Conservation (phyloP, 2,329 filamentous ascomycete species). For the Spiromastix sp. region DNA sequence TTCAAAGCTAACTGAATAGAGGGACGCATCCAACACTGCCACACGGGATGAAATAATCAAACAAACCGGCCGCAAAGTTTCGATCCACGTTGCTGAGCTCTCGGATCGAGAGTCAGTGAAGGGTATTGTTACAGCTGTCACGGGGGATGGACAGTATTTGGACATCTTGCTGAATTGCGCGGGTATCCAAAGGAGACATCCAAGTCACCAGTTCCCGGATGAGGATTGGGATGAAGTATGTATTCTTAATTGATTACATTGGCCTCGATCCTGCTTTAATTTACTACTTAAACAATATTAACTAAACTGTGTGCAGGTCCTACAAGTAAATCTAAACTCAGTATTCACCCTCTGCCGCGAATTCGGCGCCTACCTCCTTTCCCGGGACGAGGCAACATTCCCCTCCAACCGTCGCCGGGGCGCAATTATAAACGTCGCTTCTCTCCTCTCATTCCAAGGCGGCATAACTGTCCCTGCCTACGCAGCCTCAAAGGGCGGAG, state of each 20-base stretch:
- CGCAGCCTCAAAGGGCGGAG: constrained; percentile 73
- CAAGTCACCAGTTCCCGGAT: constrained; percentile 64
- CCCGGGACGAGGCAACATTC: constrained; percentile 35
- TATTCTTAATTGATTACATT: not conserved
- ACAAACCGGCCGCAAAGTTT: constrained; percentile 29
- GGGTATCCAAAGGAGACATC: constrained; percentile 72
- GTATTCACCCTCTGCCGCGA: constrained; percentile 73
- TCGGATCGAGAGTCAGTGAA: constrained; percentile 32
- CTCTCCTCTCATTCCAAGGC: constrained; percentile 73
- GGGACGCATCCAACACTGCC: constrained; percentile 40
- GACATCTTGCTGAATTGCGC: constrained; percentile 79
- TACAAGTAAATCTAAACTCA: constrained; percentile 77
- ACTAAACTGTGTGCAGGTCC: constrained; percentile 35
- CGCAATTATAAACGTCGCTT: constrained; percentile 71
- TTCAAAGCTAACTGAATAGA: constrained; percentile 26
- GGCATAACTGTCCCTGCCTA: constrained; percentile 84
- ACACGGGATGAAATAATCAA: constrained; percentile 33
- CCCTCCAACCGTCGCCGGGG: constrained; percentile 50
- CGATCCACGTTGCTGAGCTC: constrained; percentile 35
- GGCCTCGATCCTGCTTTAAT: too few species aligned
- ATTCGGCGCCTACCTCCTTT: constrained; percentile 68
- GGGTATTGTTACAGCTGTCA: constrained; percentile 29
- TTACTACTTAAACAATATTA: too few species aligned
- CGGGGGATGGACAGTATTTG: constrained; percentile 44
- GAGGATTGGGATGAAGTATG: constrained; percentile 60